Conservation (phyloP, 2,329 filamentous ascomycete genomes). For the Cordyceps tenuipes region DNA sequence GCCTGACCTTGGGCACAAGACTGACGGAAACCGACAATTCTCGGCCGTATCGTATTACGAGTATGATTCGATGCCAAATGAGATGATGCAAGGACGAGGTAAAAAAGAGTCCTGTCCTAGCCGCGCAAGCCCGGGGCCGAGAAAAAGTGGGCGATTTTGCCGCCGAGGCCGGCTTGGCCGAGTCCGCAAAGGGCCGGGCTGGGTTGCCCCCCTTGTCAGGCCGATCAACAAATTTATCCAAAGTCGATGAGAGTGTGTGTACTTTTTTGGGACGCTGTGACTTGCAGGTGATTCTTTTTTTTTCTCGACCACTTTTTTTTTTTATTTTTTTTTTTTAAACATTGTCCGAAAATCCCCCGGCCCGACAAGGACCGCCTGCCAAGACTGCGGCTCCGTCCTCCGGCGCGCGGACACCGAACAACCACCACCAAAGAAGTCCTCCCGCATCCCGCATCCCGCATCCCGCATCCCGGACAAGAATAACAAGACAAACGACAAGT, state of each 20-base stretch:
- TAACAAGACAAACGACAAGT: neutral
- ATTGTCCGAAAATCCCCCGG: no score
- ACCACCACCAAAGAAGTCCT: neutral
- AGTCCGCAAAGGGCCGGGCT: neutral
- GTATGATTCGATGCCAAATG: neutral
- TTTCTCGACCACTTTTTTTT: no score
- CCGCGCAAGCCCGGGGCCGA: neutral
- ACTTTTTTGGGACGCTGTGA: neutral
- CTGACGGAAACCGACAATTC: neutral
- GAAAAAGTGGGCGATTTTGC: conserved; percentile 3
- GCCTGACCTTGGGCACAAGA: neutral
- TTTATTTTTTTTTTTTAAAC: no score
- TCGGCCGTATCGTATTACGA: neutral
- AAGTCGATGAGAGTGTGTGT: neutral
- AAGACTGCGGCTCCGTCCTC: neutral
- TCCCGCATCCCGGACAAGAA: no score
- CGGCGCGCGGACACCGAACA: neutral
- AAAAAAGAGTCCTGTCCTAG: neutral
- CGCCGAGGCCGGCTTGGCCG: neutral
- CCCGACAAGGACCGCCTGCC: neutral
- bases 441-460: no score
- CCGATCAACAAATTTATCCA: neutral
- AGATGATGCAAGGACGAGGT: neutral
- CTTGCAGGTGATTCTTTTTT: no score
- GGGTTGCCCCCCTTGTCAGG: neutral